Evolutionary conservation across 2,329 filamentous ascomycete genomes (phyloP).

Genomic region (Blastomyces parvus): DNA sequence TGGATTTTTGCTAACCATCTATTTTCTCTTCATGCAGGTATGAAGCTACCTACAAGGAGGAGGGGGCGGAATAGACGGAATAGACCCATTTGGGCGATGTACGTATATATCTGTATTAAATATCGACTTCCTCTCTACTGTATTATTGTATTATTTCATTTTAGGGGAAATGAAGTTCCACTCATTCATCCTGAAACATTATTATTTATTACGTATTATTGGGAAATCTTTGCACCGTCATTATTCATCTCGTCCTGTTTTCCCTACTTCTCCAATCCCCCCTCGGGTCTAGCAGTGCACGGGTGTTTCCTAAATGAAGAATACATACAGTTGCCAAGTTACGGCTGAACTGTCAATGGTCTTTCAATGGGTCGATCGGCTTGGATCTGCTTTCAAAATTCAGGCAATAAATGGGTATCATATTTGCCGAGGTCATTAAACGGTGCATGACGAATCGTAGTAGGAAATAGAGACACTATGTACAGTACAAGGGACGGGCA

Average conservation of each 20-base stretch:
- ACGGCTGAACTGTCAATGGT: neutral
- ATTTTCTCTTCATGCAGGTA: slow-evolving; percentile 22
- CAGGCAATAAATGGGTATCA: neutral
- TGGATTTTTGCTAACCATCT: slow-evolving; percentile 9
- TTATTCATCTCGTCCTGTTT: neutral
- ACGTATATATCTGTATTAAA: neutral
- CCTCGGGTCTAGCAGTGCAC: neutral
- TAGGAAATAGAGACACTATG: neutral
- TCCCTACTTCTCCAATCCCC: neutral
- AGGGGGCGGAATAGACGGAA: slow-evolving; percentile 10
- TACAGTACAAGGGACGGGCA: neutral
- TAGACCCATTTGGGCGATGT: neutral
- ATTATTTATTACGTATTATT: too few relatives aligned
- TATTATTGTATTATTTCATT: slow-evolving; percentile 4
- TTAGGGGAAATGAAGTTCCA: neutral
- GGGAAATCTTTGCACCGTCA: neutral
- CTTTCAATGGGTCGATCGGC: neutral
- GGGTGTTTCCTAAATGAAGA: neutral
- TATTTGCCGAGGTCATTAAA: neutral
- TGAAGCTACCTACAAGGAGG: slow-evolving; percentile 30
- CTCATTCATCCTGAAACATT: neutral
- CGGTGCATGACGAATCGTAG: neutral
- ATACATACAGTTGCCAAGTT: neutral
- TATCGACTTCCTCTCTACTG: neutral
- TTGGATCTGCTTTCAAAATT: neutral